Conservation (phyloP, 1,139 yeast species). For the Blastobotrys raffinosifermentans region DNA sequence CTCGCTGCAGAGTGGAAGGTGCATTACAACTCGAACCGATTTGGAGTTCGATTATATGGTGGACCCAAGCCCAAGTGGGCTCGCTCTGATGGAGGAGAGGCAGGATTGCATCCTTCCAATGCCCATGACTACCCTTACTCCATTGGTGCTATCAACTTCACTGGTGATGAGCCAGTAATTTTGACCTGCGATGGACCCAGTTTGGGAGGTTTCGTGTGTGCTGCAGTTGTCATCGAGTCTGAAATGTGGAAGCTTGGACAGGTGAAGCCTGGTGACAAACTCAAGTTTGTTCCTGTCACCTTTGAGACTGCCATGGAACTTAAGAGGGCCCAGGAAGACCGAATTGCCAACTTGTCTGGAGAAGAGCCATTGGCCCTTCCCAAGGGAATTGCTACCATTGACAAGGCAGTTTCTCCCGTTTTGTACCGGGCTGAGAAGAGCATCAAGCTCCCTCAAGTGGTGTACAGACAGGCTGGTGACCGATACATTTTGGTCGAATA, state of each 20-base stretch:
- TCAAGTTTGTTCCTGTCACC: constrained; percentile 72
- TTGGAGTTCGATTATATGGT: constrained; percentile 77
- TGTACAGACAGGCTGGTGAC: constrained; percentile 96
- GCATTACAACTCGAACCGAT: constrained; percentile 93
- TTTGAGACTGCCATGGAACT: constrained; percentile 62
- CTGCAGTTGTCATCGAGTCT: constrained; percentile 90
- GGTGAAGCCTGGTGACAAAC: constrained; percentile 85
- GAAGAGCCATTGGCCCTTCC: constrained; percentile 5
- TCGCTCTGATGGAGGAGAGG: constrained; percentile 95
- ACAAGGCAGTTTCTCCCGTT: constrained; percentile 41
- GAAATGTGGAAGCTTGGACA: constrained; percentile 99
- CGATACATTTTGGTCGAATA: constrained; percentile 86
- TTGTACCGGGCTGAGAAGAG: constrained; percentile 41
- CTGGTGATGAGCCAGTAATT: constrained; percentile 98
- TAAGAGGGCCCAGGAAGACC: constrained; percentile 52
- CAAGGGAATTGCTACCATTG: constrained; percentile 1
- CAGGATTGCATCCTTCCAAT: constrained; percentile 95
- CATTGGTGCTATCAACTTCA: constrained; percentile 91
- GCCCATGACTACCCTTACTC: constrained; percentile 97
- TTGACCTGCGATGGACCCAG: constrained; percentile 97
- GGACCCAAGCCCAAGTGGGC: constrained; percentile 99
- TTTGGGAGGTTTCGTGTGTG: constrained; percentile 94
- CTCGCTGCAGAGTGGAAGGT: constrained; percentile 82
- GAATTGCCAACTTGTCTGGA: constrained; percentile 17
- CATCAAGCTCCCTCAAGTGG: constrained; percentile 59